A percentile compares a stretch with the other conserved stretches of the same genome.
These are phyloP conservation scores for Gentiana dahurica DNA, from an alignment of 257 asterid genomes.

Conservation along the genomic window DNA sequence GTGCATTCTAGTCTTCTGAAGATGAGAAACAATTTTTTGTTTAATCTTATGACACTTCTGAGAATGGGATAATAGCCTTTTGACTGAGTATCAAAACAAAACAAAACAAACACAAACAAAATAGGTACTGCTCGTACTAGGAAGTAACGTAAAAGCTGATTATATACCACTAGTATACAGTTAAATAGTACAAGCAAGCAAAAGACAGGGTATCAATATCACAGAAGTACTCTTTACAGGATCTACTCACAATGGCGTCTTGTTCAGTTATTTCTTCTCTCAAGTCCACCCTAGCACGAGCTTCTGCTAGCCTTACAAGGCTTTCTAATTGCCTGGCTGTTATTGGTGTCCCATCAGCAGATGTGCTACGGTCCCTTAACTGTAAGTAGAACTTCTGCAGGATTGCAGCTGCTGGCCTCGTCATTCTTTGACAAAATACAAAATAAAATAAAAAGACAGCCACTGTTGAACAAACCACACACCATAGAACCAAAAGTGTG, in stretches of 20 bases:
- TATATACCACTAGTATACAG: no score
- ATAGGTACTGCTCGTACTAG: no score
- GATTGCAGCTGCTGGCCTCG: constrained; percentile 88
- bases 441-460: constrained; percentile 11
- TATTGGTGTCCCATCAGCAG: constrained; percentile 90
- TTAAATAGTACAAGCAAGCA: no score
- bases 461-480: background rate
- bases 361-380: constrained; percentile 66
- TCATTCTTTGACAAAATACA: constrained; percentile 45
- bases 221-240: background rate
- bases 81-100: no score
- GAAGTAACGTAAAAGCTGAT: no score
- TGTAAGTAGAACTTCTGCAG: constrained; percentile 83
- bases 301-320: constrained; percentile 88
- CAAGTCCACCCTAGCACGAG: constrained; percentile 91
- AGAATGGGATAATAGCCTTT: no score
- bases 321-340: constrained; percentile 98
- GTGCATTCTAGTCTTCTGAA: no score
- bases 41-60: no score
- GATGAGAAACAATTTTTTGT: no score
- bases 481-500: background rate
- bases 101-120: no score
- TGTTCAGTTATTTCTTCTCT: constrained; percentile 77
- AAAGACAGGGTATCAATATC: background rate
- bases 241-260: constrained; percentile 75